Percentiles rank a stretch among this genome's conserved stretches.
These are phyloP conservation scores for Polyplosphaeria fusca DNA, from an alignment of 495 filamentous ascomycete genomes.

Conservation along the genomic window DNA sequence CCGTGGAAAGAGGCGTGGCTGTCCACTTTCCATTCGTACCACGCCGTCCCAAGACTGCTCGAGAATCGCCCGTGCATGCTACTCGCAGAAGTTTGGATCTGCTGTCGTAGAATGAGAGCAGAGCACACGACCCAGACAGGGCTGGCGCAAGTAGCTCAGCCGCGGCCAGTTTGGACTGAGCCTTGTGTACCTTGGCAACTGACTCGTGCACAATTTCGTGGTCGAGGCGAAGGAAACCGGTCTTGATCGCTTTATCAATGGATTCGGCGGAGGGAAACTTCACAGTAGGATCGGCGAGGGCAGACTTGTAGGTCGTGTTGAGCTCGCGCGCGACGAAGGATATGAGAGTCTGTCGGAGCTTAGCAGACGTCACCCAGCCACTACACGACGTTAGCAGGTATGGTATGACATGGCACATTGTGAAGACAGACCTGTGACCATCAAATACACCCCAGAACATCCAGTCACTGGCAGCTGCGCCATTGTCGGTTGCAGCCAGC, in stretches of 20 bases:
- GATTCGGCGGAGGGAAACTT: conserved; percentile 65
- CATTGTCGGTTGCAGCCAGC: conserved; percentile 51
- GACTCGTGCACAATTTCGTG: conserved; percentile 89
- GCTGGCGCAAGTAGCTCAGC: conserved; percentile 91
- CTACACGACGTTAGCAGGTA: conserved; percentile 41
- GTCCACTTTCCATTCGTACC: conserved; percentile 82
- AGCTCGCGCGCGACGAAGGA: conserved; percentile 90
- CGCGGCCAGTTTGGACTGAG: conserved; percentile 79
- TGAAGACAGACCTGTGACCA: conserved; percentile 78
- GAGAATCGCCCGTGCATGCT: conserved; percentile 90
- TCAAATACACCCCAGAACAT: conserved; percentile 99
- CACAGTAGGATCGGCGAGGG: conserved; percentile 58
- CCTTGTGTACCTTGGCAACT: conserved; percentile 80
- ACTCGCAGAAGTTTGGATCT: conserved; percentile 78
- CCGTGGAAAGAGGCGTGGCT: conserved; percentile 80
- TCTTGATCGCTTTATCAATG: conserved; percentile 88
- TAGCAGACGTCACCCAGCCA: conserved; percentile 97
- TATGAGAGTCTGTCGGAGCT: conserved; percentile 86
- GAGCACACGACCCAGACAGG: conserved; percentile 89
- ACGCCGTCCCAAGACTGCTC: conserved; percentile 85
- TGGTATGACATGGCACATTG: too few relatives aligned
- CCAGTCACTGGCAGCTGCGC: conserved; percentile 74
- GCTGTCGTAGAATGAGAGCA: conserved; percentile 94
- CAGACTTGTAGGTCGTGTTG: conserved; percentile 84
- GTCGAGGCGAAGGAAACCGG: conserved; percentile 82